A percentile compares a stretch with the other conserved stretches of the same genome.
These are phyloP conservation scores for Mycothermus thermophilus DNA, from an alignment of 495 filamentous ascomycete genomes.

Conservation along the genomic window DNA sequence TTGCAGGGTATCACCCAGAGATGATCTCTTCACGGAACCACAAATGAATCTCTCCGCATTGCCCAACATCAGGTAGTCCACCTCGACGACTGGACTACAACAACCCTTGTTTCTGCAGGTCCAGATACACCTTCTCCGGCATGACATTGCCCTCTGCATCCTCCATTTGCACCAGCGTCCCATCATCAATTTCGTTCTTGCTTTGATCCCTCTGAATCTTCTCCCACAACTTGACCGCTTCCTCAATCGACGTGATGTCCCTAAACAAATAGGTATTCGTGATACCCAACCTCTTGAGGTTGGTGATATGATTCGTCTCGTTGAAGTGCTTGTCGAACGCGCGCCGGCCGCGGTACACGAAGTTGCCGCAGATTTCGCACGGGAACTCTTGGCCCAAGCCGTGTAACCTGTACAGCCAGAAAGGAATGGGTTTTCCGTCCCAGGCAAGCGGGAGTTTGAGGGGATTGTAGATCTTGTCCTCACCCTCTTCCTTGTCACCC, in stretches of 20 bases:
- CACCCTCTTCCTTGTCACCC: slow-evolving; percentile 42
- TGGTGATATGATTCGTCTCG: slow-evolving; percentile 81
- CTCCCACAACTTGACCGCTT: slow-evolving; percentile 79
- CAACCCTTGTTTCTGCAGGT: slow-evolving; percentile 60
- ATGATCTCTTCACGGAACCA: no score
- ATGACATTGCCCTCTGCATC: slow-evolving; percentile 95
- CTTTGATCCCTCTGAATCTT: slow-evolving; percentile 82
- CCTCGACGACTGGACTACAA: slow-evolving; percentile 25
- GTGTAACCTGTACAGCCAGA: slow-evolving; percentile 96
- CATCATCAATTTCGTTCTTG: slow-evolving; percentile 56
- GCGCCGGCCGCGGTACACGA: slow-evolving; percentile 88
- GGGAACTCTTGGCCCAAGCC: slow-evolving; percentile 88
- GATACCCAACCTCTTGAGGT: slow-evolving; percentile 84
- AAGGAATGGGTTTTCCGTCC: slow-evolving; percentile 97
- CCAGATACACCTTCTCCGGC: slow-evolving; percentile 93
- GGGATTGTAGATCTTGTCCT: slow-evolving; percentile 90
- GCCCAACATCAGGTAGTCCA: no score
- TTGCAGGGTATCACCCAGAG: no score
- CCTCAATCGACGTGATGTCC: slow-evolving; percentile 83
- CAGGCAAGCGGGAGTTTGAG: slow-evolving; percentile 89
- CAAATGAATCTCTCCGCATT: no score
- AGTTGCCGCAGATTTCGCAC: slow-evolving; percentile 95
- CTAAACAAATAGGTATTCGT: slow-evolving; percentile 85
- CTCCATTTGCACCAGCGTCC: slow-evolving; percentile 94
- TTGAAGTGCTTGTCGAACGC: slow-evolving; percentile 98